These are phyloP conservation scores for Tricharina praecox DNA, from an alignment of 495 filamentous ascomycete species.

Conservation along the genomic window DNA sequence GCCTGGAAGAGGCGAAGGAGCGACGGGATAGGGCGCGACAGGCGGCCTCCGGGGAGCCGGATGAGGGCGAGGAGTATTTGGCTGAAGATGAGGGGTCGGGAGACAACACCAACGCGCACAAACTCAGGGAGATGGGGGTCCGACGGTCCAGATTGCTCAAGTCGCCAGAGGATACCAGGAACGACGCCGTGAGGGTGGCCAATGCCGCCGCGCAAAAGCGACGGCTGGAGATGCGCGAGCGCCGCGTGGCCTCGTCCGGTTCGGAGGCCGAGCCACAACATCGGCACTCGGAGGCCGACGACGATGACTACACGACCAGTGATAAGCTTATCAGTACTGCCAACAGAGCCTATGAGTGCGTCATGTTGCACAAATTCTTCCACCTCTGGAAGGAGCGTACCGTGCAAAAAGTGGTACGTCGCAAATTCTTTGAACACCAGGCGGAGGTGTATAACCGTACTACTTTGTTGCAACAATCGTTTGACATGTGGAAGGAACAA, in stretches of 20 bases:
- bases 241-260: slow-evolving; percentile 1
- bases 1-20: slow-evolving; percentile 18
- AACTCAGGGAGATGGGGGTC: slow-evolving; percentile 1
- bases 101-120: slow-evolving; percentile 4
- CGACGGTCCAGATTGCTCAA: slow-evolving; percentile 1
- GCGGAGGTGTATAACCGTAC: slow-evolving; percentile 6
- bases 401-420: slow-evolving; percentile 19
- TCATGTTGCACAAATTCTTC: slow-evolving; percentile 14
- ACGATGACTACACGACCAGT: background rate
- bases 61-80: slow-evolving; percentile 8
- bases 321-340: background rate
- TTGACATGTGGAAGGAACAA: slow-evolving; percentile 21
- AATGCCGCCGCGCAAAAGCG: slow-evolving; percentile 14
- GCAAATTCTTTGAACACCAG: slow-evolving; percentile 7
- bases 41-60: background rate
- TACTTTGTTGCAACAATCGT: slow-evolving; percentile 7
- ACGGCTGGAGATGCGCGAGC: slow-evolving; percentile 15
- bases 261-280: background rate
- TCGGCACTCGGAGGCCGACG: background rate
- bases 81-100: slow-evolving; percentile 14
- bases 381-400: slow-evolving; percentile 18
- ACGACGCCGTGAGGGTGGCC: slow-evolving; percentile 16
- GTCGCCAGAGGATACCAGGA: slow-evolving; percentile 1
- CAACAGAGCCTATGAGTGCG: background rate
- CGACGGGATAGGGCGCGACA: slow-evolving; percentile 15